Evolutionary conservation across 352 stramenopile species (phyloP), one percentile per base, ranked within the genome.

Genomic region (Phytophthora syringae): DNA sequence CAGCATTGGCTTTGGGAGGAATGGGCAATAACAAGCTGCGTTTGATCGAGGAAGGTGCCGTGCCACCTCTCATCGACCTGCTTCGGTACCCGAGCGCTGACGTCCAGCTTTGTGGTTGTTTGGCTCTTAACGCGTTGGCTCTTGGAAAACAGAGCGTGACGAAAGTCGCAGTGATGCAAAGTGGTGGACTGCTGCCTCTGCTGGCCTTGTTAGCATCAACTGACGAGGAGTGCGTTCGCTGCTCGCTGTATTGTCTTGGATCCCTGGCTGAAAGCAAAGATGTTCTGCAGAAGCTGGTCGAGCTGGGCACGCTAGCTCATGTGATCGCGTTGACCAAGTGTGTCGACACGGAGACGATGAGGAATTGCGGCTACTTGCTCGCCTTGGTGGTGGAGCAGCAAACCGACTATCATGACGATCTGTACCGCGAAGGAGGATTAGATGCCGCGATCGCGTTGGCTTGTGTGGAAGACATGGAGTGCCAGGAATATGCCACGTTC

Each of bases 401-500:
- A 67, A 93, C 80, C 7, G 93, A 98, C 64, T 98, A 94, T 67
- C 95, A 98, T 67, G 83, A 95, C 63, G 87, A 97, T 58, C 77
- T 99, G 44, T 87, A 83, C 28, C 74, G 83, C 52, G 88, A 96
- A 66, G 92, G 92, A 24, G 89, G 85, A 2, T 70, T 99, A 24
- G 82, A 98, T 30, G 88, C 89, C 37, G 82, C 93, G 32, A 86
- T 99, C n/a, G 74, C 86, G 3, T 84, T 99, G 25, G 93, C 93
- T 36, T 92, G 82, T 49, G 86, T 98, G 24, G 95, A 98, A 42
- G 97, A 99, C 70, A 87, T 95, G 63, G 97, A 99, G 68, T 97
- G 88, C 55, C 94, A 99, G 62, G 94, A 99, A 81, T 98, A 98
- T 65, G 94, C 95, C 10, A 95, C 95, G 15, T 99, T 99, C 64